These are phyloP conservation scores for Cicer chorassanicum DNA, from an alignment of 306 rosid species.

Conservation along the genomic window DNA sequence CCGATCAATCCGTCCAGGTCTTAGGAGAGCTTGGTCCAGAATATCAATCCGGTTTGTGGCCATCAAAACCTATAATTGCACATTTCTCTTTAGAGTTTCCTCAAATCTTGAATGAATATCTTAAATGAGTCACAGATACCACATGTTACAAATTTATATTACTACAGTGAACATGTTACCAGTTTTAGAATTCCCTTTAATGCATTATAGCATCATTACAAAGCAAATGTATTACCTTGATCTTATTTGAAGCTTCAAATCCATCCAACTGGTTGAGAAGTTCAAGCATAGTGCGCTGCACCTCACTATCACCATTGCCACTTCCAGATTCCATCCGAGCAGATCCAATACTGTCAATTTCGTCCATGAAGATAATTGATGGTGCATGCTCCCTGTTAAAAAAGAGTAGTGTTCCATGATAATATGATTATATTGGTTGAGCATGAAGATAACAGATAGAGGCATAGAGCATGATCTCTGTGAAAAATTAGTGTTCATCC, in stretches of 20 bases:
- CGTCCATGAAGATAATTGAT: constrained; percentile 98
- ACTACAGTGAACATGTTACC: not conserved
- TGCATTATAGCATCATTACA: not conserved
- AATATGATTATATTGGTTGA: constrained; percentile 14
- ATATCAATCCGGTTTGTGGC: constrained; percentile 99
- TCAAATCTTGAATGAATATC: not conserved
- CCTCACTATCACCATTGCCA: constrained; percentile 99
- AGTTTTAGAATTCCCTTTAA: not conserved
- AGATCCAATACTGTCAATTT: constrained; percentile 98
- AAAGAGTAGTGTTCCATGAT: constrained; percentile 27
- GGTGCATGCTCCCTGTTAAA: constrained; percentile 95
- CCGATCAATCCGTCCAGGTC: constrained; percentile 98
- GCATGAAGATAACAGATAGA: too few relatives aligned
- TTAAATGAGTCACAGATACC: not conserved
- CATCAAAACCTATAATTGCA: constrained; percentile 82
- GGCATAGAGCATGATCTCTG: too few relatives aligned
- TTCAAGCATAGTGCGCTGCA: constrained; percentile 98
- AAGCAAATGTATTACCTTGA: constrained; percentile 64
- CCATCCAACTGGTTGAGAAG: constrained; percentile 99
- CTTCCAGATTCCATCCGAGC: constrained; percentile 99
- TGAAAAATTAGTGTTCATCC: too few relatives aligned
- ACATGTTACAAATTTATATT: constrained; percentile 10
- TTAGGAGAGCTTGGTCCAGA: constrained; percentile 95
- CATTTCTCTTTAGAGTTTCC: constrained; percentile 36
- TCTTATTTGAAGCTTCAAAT: constrained; percentile 99